A percentile compares a stretch with the other conserved stretches of the same genome.
Evolutionary conservation across 148 eudicot species (phyloP).

Genomic region (Arctostaphylos glauca): DNA sequence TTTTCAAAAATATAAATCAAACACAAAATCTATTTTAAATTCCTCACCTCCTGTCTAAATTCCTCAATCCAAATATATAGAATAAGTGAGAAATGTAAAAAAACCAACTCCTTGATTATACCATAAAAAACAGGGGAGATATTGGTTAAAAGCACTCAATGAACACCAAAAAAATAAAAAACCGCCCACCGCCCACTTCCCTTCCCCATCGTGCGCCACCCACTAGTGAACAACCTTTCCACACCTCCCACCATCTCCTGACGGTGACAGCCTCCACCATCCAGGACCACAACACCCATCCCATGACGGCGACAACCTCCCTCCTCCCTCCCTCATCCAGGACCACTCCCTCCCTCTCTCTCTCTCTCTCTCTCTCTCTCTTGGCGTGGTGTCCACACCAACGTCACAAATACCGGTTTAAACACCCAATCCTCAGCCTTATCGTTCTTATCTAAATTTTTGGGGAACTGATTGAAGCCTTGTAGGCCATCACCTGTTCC

Average conservation of each 20-base stretch:
- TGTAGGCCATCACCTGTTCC: not conserved
- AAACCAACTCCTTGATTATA: too few relatives aligned
- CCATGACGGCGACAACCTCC: not conserved
- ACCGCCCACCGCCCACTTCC: conserved; percentile 18
- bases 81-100: too few relatives aligned
- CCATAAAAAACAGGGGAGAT: too few relatives aligned
- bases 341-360: not conserved
- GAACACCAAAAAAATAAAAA: not conserved
- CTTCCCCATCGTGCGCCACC: conserved; percentile 17
- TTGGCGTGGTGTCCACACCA: not conserved
- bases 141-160: not conserved
- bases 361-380: not conserved
- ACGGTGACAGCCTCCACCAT: conserved; percentile 4
- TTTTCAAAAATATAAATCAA: too few relatives aligned
- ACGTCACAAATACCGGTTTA: conserved; percentile 3
- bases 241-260: conserved; percentile 21
- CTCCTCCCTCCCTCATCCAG: not conserved
- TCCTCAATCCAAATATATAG: too few relatives aligned
- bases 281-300: conserved; percentile 15
- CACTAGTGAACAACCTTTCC: conserved; percentile 18
- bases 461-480: not conserved
- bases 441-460: conserved; percentile 11
- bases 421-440: conserved; percentile 6
- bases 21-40: too few relatives aligned
- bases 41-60: too few relatives aligned